These are phyloP conservation scores for Pleodorina starrii DNA, from an alignment of 139 green algal species.

Conservation along the genomic window DNA sequence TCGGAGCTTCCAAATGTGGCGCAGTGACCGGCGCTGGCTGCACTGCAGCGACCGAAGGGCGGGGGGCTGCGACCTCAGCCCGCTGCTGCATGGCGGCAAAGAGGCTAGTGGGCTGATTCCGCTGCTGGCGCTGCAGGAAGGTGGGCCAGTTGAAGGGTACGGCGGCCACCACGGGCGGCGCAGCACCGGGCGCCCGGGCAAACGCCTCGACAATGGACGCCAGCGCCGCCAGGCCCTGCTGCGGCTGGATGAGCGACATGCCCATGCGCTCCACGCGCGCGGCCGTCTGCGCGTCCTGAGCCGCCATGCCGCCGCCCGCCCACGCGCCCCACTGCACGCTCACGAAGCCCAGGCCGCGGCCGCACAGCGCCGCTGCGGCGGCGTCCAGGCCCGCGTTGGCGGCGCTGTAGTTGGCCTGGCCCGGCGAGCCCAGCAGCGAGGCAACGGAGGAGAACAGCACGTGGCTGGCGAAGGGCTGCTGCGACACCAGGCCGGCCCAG, in stretches of 20 bases:
- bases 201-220: constrained; percentile 3
- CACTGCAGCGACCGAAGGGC: background rate
- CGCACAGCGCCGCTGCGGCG: constrained; percentile 15
- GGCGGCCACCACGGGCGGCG: constrained; percentile 40
- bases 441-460: constrained; percentile 80
- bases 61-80: too few relatives aligned
- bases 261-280: constrained; percentile 63
- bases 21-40: too few relatives aligned
- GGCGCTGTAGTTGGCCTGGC: constrained; percentile 88
- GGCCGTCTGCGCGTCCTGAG: constrained; percentile 26
- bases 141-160: constrained; percentile 60
- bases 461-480: constrained; percentile 50
- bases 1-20: too few relatives aligned
- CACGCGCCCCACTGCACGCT: constrained; percentile 89
- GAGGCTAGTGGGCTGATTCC: background rate
- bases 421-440: constrained; percentile 79
- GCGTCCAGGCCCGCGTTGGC: constrained; percentile 85
- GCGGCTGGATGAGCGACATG: constrained; percentile 64
- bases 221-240: constrained; percentile 66
- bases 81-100: background rate
- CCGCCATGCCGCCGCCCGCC: constrained; percentile 72
- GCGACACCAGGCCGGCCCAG: background rate
- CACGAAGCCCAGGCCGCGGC: constrained; percentile 62
- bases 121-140: constrained; percentile 18
- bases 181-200: too few relatives aligned